Evolutionary conservation across 2,329 filamentous ascomycete species (phyloP), one percentile per base, ranked within the genome.

Genomic region (Aspergillus sp.): DNA sequence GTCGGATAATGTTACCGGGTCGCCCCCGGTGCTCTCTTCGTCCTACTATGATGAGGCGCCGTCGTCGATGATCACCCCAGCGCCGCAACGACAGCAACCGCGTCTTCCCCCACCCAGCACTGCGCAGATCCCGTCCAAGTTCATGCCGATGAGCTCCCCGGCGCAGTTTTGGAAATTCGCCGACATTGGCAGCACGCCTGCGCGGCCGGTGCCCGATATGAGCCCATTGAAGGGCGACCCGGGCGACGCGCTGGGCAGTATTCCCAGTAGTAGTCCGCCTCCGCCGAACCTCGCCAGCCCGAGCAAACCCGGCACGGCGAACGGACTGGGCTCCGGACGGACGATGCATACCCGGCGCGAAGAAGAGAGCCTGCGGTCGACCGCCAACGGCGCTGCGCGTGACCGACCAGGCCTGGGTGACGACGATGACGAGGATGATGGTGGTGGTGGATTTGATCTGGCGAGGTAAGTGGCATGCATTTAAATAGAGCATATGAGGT

Each of bases 81-180:
- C 76, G 1, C 76, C 76, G 9, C 71, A 76, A 55, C 71, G 76
- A 17, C 74, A 79, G 46, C 76, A 78, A 49, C 76, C 76, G 4
- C 72, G 72, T 8, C 67, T 78, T 4, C 75, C 75, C 11, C 76
- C 76, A 7, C 76, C 76, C 0, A 78, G 75, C 58, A 79, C 76
- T 2, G 73, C 75, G 3, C 75, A 77, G 50, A 71, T 77, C 14
- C 76, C 76, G 1, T 77, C 75, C 17, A 78, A 77, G 56, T 78
- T 78, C 60, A 78, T 79, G 76, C 74, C 75, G 4, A 74, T 78
- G 67, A 78, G 76, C 53, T 78, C 74, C 4, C 76, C 76, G 1
- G 76, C 76, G 4, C 74, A 78, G 41, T 79, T 78, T 60, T 79
- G 76, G 76, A 78, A 77, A 50, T 74, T 76, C 40, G 73, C 72